Evolutionary conservation across 345 rosid species (phyloP).

Genomic region (Heritiera fomes): DNA sequence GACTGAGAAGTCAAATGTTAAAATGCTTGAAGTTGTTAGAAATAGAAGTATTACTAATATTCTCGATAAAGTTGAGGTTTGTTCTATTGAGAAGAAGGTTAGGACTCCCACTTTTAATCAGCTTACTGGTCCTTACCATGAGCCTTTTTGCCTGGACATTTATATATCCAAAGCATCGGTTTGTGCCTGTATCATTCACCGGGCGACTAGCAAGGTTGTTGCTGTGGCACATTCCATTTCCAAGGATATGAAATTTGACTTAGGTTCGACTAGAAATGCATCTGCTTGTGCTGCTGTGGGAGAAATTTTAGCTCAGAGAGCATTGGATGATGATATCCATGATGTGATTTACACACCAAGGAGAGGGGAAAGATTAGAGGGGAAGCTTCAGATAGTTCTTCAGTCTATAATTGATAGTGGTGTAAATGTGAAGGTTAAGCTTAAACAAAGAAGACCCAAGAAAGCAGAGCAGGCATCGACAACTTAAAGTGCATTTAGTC

Average conservation of each 20-base stretch:
- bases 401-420: conserved; percentile 70
- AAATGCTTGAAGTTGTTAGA: conserved; percentile 17
- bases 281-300: conserved; percentile 75
- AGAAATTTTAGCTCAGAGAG: conserved; percentile 70
- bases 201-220: conserved; percentile 86
- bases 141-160: conserved; percentile 86
- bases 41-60: conserved; percentile 19
- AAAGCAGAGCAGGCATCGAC: conserved; percentile 26
- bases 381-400: conserved; percentile 81
- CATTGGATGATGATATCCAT: conserved; percentile 75
- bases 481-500: neutral
- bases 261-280: conserved; percentile 68
- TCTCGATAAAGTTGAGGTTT: conserved; percentile 19
- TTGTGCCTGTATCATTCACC: conserved; percentile 77
- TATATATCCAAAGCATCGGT: conserved; percentile 79
- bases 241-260: conserved; percentile 79
- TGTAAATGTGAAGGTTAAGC: conserved; percentile 74
- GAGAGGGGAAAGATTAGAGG: conserved; percentile 73
- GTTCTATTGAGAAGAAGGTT: conserved; percentile 39
- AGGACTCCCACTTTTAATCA: conserved; percentile 79
- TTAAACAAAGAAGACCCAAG: conserved; percentile 62
- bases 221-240: conserved; percentile 89
- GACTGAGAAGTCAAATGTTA: conserved; percentile 25
- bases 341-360: conserved; percentile 74
- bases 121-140: conserved; percentile 80